These are phyloP conservation scores for Bruguiera sexangula DNA, from an alignment of 345 rosid genomes.

Conservation along the genomic window DNA sequence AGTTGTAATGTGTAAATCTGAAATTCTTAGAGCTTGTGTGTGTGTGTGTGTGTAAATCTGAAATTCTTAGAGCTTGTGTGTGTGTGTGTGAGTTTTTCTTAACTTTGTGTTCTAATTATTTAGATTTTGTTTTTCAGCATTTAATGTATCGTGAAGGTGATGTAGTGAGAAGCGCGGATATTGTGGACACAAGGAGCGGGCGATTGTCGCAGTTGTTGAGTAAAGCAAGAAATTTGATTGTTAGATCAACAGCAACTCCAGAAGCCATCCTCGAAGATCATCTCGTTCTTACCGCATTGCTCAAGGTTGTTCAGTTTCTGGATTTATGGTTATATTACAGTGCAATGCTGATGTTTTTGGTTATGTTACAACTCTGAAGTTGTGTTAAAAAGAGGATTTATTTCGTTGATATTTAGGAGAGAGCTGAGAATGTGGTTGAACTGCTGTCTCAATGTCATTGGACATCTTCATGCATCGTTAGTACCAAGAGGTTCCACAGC, in stretches of 20 bases:
- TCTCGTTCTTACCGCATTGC: constrained; percentile 42
- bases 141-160: constrained; percentile 86
- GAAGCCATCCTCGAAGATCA: constrained; percentile 46
- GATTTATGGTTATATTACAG: not conserved
- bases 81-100: no score
- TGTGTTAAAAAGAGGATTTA: no score
- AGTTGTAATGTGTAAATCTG: no score
- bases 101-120: not conserved
- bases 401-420: constrained; percentile 41
- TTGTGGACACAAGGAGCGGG: constrained; percentile 51
- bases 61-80: no score
- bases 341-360: not conserved
- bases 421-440: constrained; percentile 40
- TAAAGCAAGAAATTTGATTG: constrained; percentile 50
- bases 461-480: constrained; percentile 61
- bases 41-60: no score
- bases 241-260: constrained; percentile 33
- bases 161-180: constrained; percentile 41
- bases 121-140: constrained; percentile 39
- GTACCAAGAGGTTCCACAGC: constrained; percentile 52
- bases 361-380: not conserved
- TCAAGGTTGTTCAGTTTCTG: constrained; percentile 43
- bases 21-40: no score
- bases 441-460: constrained; percentile 52
- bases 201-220: constrained; percentile 50